Base-by-base conservation (phyloP, 805 yeast species). In the Zygoascus tannicola region DNA sequence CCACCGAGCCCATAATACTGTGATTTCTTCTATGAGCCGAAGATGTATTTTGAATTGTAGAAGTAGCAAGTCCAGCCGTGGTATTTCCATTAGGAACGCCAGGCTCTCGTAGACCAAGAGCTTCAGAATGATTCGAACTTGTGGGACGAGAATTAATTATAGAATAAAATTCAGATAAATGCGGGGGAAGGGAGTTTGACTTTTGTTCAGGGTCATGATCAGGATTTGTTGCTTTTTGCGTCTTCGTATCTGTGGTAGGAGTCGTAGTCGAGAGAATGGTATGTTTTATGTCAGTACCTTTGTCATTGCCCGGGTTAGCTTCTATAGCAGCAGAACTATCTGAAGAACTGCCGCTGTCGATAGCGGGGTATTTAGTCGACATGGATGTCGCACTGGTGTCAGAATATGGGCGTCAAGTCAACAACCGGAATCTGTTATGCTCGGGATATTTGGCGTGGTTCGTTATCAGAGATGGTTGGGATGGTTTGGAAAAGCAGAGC, bases 161-260 rank as follows among this genome's bases (percentile, higher is more conserved):
- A 4, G 33, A 15, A 52, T 74, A 73, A 56, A 78, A 78, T 57
- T 78, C 85, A 2, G 80, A 69, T 32, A 78, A 59, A 57, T 78
- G 85, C 22, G 77, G 63, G 7, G 70, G 68, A 7, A 26, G 40
- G n/a, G 35, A 14, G 23, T 33, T 33, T 8, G n/a, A n/a, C n/a
- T n/a, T n/a, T n/a, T n/a, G n/a, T n/a, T 28, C 14, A 12, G 32
- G 32, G 32, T 10, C 10, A 14, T 28, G 32, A 28, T 28, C 14
- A 28, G 14, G 32, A 28, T 28, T 12, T 28, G 10, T 28, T 28
- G 32, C 14, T 10, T n/a, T n/a, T n/a, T n/a, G n/a, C n/a, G n/a
- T n/a, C n/a, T n/a, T n/a, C n/a, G n/a, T n/a, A n/a, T n/a, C n/a
- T n/a, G n/a, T 28, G 10, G 12, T 10, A 28, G 32, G 32, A 28